Percentiles rank a stretch among this genome's conserved stretches.
Evolutionary conservation across 1,139 yeast genomes (phyloP).

Genomic region (Yamadazyma songkhlaensis): DNA sequence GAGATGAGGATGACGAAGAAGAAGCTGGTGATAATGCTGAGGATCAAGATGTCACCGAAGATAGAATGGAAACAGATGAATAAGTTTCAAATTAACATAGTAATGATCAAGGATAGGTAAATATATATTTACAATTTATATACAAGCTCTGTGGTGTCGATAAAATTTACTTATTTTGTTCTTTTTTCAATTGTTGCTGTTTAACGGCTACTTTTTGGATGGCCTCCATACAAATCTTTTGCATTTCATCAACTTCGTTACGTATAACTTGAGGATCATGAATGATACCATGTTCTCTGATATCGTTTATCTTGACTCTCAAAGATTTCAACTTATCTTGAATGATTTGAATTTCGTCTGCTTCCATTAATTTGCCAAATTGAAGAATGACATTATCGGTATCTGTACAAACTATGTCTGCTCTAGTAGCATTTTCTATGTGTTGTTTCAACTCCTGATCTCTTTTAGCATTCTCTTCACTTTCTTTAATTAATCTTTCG

Average conservation of each 20-base stretch:
- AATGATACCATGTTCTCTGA: constrained; percentile 31
- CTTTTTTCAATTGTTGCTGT: constrained; percentile 25
- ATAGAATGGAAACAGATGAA: constrained; percentile 58
- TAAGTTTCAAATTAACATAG: constrained; percentile 10
- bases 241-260: constrained; percentile 47
- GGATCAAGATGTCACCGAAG: constrained; percentile 28
- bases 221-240: constrained; percentile 47
- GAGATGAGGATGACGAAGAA: constrained; percentile 35
- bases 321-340: constrained; percentile 31
- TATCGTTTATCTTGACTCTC: constrained; percentile 43
- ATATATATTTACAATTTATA: constrained; percentile 1
- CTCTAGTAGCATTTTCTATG: constrained; percentile 49
- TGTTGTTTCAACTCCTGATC: constrained; percentile 43
- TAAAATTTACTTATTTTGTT: constrained; percentile 1
- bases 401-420: constrained; percentile 55
- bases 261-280: constrained; percentile 40
- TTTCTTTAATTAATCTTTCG: constrained; percentile 52
- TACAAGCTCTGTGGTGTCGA: background rate
- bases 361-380: constrained; percentile 41
- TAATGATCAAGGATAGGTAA: background rate
- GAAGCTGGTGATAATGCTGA: constrained; percentile 25
- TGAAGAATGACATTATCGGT: constrained; percentile 50
- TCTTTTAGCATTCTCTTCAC: constrained; percentile 35
- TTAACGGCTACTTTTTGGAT: constrained; percentile 51
- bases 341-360: constrained; percentile 31